Evolutionary conservation across 345 rosid species (phyloP), one percentile per base, ranked within the genome.

Genomic region (Hevea brasiliensis): DNA sequence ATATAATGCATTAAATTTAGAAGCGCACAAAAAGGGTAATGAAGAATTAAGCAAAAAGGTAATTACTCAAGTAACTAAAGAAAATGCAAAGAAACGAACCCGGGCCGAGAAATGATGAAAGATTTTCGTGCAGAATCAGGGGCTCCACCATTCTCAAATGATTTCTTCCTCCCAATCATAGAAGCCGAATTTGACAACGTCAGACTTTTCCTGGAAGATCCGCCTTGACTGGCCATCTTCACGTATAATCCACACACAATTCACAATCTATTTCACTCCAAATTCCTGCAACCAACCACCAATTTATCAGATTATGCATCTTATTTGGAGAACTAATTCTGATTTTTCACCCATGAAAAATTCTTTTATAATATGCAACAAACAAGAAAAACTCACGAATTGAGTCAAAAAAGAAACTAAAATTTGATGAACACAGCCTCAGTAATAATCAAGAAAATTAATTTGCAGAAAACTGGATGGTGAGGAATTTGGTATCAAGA

Each of bases 141-240:
- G 50, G 24, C 87, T 63, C 89, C 67, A 27, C 67, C 87, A 45
- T 81, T 84, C 1, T 91, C 93, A 69, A 74, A 66, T 10, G 84
- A 37, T 71, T 86, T 91, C 81, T 85, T 96, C 87, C 80, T 90
- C 48, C 82, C 85, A 41, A 69, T 77, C 26, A 71, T 37, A 9
- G 90, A 86, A 41, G 81, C 58, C 0, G 86, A 76, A 72, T 61
- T 85, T 50, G 88, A 55, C 56, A 82, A 32, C 51, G 97, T 83
- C 61, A 84, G n/a, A 65, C 89, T 90, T 70, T 81, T 87, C 81
- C 97, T 84, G 41, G 94, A 86, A 47, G 96, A 78, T 67, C 91
- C 90, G 45, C 86, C 85, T 78, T 89, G 93, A 82, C 88, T 86
- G 7, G 93, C 86, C 99, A 96, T 96, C 70, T 81, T 41, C 77